phyloP scores from a whole-genome alignment of 805 yeast species.

The Nakazawaea wyomingensis region DNA sequence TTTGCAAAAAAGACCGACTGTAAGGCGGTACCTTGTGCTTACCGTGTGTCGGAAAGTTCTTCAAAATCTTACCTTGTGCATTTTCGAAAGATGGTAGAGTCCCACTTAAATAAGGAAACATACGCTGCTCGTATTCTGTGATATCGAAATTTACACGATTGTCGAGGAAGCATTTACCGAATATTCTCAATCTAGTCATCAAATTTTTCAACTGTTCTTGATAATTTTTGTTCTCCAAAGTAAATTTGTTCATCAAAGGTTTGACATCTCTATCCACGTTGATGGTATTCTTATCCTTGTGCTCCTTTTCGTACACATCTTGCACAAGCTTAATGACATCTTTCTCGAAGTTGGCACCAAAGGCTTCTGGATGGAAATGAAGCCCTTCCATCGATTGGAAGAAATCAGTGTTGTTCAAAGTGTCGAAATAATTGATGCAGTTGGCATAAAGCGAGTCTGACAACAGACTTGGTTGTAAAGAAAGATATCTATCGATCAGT shows the following conservation, averaged over 20 bases:
- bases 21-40: not conserved
- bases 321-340: slow-evolving; percentile 5
- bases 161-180: slow-evolving; percentile 11
- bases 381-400: not conserved
- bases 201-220: not conserved
- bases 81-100: slow-evolving; percentile 32
- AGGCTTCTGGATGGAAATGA: slow-evolving; percentile 6
- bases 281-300: not conserved
- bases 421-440: slow-evolving; percentile 5
- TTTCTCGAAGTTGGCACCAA: not conserved
- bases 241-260: slow-evolving; percentile 8
- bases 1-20: slow-evolving; percentile 20
- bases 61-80: slow-evolving; percentile 20
- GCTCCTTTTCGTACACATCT: not conserved
- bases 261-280: slow-evolving; percentile 7
- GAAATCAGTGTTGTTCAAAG: slow-evolving; percentile 2
- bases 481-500: not conserved
- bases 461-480: slow-evolving; percentile 5
- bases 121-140: slow-evolving; percentile 12
- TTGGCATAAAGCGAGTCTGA: slow-evolving; percentile 3
- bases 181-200: slow-evolving; percentile 5
- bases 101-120: slow-evolving; percentile 39
- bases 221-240: not conserved
- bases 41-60: slow-evolving; percentile 4
- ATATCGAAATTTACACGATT: slow-evolving; percentile 3